Percentiles rank a stretch among this genome's conserved stretches.
phyloP scores from a whole-genome alignment of 2,329 filamentous ascomycete genomes.

The Fusarium transvaalense region DNA sequence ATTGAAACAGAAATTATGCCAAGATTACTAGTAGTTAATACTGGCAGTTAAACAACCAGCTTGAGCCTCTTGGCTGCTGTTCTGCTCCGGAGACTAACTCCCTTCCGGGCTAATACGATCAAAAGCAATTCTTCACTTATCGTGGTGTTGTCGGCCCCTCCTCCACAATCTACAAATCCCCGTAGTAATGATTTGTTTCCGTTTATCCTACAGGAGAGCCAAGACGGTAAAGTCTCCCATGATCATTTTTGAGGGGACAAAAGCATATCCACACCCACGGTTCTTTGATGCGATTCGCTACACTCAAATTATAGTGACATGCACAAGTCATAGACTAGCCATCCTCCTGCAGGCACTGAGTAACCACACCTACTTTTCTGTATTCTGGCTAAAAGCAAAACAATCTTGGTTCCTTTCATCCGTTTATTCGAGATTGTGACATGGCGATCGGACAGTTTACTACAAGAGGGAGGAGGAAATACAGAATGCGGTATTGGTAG shows the following conservation, averaged over 20 bases:
- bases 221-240: conserved; percentile 1
- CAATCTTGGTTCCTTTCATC: neutral
- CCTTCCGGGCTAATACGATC: neutral
- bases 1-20: neutral
- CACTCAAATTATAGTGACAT: neutral
- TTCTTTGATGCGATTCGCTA: conserved; percentile 8
- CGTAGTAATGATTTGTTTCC: neutral
- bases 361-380: neutral
- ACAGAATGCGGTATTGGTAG: neutral
- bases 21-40: neutral
- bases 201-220: neutral
- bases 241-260: neutral
- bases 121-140: conserved; percentile 2
- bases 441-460: neutral
- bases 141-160: neutral
- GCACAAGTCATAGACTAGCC: neutral
- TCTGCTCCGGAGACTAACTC: conserved; percentile 1
- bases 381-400: conserved; percentile 9
- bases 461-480: neutral
- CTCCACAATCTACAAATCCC: neutral
- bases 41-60: neutral
- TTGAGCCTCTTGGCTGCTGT: neutral
- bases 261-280: neutral
- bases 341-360: neutral
- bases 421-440: neutral